Conservation (phyloP, 352 stramenopile genomes). For the Globisporangium emineosum region DNA sequence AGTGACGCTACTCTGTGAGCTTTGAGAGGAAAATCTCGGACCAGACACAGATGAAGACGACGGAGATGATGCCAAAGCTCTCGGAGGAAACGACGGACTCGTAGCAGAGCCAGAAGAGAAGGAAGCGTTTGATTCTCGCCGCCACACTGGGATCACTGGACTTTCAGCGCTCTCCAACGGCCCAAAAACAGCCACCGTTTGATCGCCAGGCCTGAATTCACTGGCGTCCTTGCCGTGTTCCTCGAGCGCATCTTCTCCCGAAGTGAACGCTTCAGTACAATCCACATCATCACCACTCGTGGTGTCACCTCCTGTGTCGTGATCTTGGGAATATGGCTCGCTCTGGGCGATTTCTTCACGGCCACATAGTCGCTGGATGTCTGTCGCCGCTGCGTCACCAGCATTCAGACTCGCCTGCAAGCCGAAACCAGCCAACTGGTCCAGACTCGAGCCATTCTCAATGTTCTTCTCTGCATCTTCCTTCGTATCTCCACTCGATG, state of each 20-base stretch:
- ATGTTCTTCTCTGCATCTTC: no score
- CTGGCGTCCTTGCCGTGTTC: no score
- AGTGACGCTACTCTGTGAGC: slow-evolving; percentile 9
- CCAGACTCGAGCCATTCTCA: no score
- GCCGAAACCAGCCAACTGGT: no score
- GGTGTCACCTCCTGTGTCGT: no score
- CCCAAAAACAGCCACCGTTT: background rate
- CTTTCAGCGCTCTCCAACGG: background rate
- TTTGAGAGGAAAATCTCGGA: background rate
- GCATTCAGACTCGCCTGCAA: no score
- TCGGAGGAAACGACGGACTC: background rate
- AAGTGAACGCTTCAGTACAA: background rate
- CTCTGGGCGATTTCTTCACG: background rate
- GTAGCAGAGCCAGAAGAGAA: background rate
- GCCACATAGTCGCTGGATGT: background rate
- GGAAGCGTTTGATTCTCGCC: background rate
- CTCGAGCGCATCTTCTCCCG: background rate
- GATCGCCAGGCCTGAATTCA: background rate
- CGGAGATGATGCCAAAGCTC: background rate
- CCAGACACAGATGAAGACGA: background rate
- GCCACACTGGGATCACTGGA: slow-evolving; percentile 3
- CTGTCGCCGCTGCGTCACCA: no score
- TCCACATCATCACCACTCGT: background rate
- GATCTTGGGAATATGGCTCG: no score
- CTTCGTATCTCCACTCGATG: background rate